Base-by-base conservation (phyloP, 1,284 basidiomycete genomes). In the Fomitopsis palustris region DNA sequence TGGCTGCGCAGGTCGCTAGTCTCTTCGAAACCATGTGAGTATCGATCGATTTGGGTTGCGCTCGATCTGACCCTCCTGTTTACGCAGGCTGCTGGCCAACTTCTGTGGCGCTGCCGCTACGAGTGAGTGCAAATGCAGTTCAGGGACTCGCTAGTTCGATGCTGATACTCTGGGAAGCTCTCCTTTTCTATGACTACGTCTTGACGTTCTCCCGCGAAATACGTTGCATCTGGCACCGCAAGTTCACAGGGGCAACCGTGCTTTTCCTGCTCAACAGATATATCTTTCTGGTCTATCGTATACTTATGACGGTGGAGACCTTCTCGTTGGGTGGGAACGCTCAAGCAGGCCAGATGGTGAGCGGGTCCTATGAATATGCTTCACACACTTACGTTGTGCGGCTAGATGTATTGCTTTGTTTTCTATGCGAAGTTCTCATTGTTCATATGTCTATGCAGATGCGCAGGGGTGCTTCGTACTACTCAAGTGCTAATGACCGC, bases 181-280 rank as follows among this genome's bases (percentile, higher is more conserved):
- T 67, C 37, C 59, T 67, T 53, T 53, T 63, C 35, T 67, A 64
- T 54, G 65, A 67, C 38, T 62, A 61, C 38, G 7, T 55, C 21
- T n/a, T 67, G 12, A 67, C 64, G n/a, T 58, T 67, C 37, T 25
- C 56, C 16, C 54, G 39, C 27, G 65, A 67, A 37, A 29, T 65
- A 14, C 45, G 51, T 1, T 63, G 59, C 45, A 63, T 67, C 17
- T 67, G 65, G 65, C 38, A 53, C n/a, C 60, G 65, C 53, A 61
- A 57, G 31, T 58, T 64, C 52, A 59, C 58, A 14, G 60, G 55
- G 3, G 64, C 57, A 1, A 65, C 61, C 14, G 45, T 62, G 5
- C 55, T 67, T 6, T 67, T 62, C 54, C 52, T 67, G 9, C 35
- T 65, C 25, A 67, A 65, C 42, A 61, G 65, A 39, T 67, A 67